Evolutionary conservation across 371 early-diverging fungal genomes (phyloP), one percentile per base, ranked within the genome.

Genomic region (Paraphysoderma sedebokerense): DNA sequence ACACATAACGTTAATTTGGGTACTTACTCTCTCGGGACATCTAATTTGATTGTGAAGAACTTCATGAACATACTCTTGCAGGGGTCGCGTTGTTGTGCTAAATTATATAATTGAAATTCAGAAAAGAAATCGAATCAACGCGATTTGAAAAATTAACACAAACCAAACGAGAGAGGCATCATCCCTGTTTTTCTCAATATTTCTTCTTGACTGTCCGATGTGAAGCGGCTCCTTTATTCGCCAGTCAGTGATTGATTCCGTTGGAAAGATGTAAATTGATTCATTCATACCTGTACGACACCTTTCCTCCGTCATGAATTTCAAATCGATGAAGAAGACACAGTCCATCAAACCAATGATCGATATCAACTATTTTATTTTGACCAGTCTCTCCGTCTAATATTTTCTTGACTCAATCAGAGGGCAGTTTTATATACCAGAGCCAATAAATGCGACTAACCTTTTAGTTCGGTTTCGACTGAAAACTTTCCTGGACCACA

Each of bases 341-440:
- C 40, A 77, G 57, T 38, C 77, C 76, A 55, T 82, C 82, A 62
- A 81, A 74, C 68, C 77, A 73, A 51, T 81, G 79, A 5, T 40
- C 40, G 6, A 40, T 40, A 9, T 11, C 40, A n/a, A 40, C 40
- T 15, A 40, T 28, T 15, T 17, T 13, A 15, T 17, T 6, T 5
- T 15, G 26, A 28, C 40, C 40, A n/a, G 37, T 17, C 1, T 40
- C 20, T 5, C 6, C 6, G 12, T 11, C 13, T 17, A n/a, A n/a
- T n/a, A n/a, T n/a, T n/a, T n/a, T n/a, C n/a, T n/a, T n/a, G n/a
- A n/a, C n/a, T n/a, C n/a, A n/a, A n/a, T n/a, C n/a, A n/a, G n/a
- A n/a, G n/a, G n/a, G n/a, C n/a, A n/a, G n/a, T n/a, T n/a, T n/a
- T n/a, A n/a, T n/a, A n/a, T 4, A 77, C 80, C 49, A 78, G 76